Evolutionary conservation across 139 green algal species (phyloP).

Genomic region (Penium margaritaceum): DNA sequence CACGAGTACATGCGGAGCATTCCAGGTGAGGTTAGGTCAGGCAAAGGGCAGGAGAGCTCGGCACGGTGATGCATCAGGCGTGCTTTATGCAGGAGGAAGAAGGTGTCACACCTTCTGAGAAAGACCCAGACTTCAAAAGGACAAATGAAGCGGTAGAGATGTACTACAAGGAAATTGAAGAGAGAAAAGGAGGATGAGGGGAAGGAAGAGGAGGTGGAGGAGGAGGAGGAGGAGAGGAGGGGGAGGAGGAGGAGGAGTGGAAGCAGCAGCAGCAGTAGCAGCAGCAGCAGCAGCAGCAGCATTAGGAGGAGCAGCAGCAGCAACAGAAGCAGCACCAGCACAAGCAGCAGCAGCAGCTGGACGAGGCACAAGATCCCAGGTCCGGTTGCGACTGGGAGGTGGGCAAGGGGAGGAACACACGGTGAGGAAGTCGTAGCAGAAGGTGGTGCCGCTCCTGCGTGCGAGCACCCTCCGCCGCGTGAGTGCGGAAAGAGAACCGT

Average conservation of each 20-base stretch:
- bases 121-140: too few species aligned
- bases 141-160: too few species aligned
- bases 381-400: too few species aligned
- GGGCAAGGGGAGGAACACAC: too few species aligned
- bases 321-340: not conserved
- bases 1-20: too few species aligned
- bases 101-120: too few species aligned
- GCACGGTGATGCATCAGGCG: constrained; percentile 73
- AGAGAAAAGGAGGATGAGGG: not conserved
- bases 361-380: too few species aligned
- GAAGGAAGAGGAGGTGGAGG: not conserved
- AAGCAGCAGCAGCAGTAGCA: not conserved
- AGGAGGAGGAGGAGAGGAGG: not conserved
- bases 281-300: not conserved
- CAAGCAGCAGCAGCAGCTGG: not conserved
- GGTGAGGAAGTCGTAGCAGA: constrained; percentile 89
- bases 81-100: too few species aligned
- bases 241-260: not conserved
- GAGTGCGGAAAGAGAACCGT: constrained; percentile 67
- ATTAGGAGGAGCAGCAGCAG: not conserved
- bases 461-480: constrained; percentile 73
- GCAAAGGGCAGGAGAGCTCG: constrained; percentile 51
- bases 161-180: constrained; percentile 22
- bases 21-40: constrained; percentile 5
- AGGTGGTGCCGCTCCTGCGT: constrained; percentile 60